phyloP scores from a whole-genome alignment of 352 stramenopile species.

The Phytophthora sansomeana region DNA sequence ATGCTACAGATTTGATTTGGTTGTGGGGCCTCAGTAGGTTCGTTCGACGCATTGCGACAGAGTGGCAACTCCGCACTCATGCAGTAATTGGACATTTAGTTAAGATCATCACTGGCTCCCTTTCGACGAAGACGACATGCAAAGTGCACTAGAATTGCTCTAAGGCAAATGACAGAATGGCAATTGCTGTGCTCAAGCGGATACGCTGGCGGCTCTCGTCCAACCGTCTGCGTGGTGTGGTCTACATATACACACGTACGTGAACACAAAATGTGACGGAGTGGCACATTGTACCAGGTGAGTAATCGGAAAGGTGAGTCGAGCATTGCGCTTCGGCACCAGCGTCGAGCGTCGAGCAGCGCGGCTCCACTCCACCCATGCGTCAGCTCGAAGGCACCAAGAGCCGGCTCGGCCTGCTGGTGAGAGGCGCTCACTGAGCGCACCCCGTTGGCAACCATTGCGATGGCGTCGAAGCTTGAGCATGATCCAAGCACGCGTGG shows the following conservation, averaged over 20 bases:
- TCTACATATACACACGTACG: conserved; percentile 1
- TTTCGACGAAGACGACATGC: neutral
- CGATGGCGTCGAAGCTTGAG: conserved; percentile 6
- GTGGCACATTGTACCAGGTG: conserved; percentile 3
- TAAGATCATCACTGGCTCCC: conserved; percentile 48
- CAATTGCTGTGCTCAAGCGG: too few species aligned
- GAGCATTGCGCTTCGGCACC: conserved; percentile 11
- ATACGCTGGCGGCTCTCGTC: conserved; percentile 3
- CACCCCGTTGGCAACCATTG: conserved; percentile 14
- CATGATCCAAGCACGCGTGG: conserved; percentile 13
- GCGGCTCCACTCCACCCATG: neutral
- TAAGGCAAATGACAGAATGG: conserved; percentile 17
- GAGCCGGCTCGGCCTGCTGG: neutral
- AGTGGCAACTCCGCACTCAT: conserved; percentile 45
- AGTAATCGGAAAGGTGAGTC: conserved; percentile 14
- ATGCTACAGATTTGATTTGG: conserved; percentile 4
- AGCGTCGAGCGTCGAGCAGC: neutral
- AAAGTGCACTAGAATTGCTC: neutral
- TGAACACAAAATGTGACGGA: conserved; percentile 7
- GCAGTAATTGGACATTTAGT: conserved; percentile 71
- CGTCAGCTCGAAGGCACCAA: neutral
- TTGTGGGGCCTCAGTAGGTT: conserved; percentile 56
- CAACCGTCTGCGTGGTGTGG: conserved; percentile 26
- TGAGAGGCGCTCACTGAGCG: too few species aligned
- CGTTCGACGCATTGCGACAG: conserved; percentile 52